phyloP scores from a whole-genome alignment of 345 rosid species.

The Eucalyptus tenuipes region DNA sequence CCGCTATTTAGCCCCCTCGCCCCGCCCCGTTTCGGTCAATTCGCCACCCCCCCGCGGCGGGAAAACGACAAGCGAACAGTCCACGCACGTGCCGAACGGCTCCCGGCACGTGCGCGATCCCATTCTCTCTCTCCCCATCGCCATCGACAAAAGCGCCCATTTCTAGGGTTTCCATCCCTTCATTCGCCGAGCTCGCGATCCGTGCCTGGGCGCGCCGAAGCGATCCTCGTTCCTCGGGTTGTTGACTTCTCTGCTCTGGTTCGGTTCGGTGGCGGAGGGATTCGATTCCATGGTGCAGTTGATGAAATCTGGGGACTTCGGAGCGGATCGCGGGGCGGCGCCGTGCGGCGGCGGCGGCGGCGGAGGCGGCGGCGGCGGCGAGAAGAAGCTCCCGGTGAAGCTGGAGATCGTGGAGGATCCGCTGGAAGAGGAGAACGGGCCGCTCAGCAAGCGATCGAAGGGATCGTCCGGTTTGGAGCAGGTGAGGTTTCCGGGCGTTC shows the following conservation, averaged over 20 bases:
- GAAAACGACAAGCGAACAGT: not conserved
- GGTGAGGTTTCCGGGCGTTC: constrained; percentile 1
- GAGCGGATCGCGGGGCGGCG: not conserved
- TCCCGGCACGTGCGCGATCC: not conserved
- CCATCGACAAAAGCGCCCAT: not conserved
- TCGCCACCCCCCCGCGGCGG: not conserved
- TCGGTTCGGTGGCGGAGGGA: not conserved
- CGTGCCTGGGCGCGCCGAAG: not conserved
- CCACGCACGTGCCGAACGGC: not conserved
- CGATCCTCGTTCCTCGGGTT: not conserved
- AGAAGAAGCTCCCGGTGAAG: constrained; percentile 56
- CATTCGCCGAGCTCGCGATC: not conserved
- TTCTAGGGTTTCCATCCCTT: not conserved
- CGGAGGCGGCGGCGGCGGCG: constrained; percentile 27
- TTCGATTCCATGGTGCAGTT: constrained; percentile 57
- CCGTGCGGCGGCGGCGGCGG: constrained; percentile 30
- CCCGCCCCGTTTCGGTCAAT: not conserved
- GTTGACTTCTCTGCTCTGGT: not conserved
- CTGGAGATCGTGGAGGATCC: constrained; percentile 79
- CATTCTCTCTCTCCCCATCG: not conserved
- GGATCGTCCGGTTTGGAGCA: constrained; percentile 22
- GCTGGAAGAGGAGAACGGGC: constrained; percentile 61
- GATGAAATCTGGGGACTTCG: constrained; percentile 53
- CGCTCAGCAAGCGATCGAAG: constrained; percentile 66
- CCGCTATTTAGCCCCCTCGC: not conserved